phyloP scores from a whole-genome alignment of 805 yeast species.

The Candida rishiriensis region DNA sequence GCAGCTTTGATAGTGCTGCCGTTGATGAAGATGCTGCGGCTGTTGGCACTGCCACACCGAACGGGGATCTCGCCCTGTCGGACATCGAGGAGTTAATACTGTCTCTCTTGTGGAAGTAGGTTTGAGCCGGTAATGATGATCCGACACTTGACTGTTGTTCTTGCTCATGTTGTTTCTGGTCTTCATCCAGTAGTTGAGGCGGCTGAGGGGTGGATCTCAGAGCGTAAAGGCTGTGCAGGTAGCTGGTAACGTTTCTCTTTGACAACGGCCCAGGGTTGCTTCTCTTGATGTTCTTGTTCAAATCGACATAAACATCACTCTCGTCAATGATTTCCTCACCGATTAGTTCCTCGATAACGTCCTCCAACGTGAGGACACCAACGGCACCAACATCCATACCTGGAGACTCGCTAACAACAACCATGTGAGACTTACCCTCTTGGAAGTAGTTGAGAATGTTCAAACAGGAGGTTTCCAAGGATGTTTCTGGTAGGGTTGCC shows the following conservation, averaged over 20 bases:
- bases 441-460: conserved; percentile 94
- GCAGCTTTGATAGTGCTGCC: background rate
- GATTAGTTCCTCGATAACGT: conserved; percentile 95
- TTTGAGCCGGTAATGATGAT: conserved; percentile 5
- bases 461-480: conserved; percentile 85
- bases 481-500: conserved; percentile 94
- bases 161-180: background rate
- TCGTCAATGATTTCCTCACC: conserved; percentile 98
- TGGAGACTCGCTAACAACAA: conserved; percentile 80
- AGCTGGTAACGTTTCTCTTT: conserved; percentile 63
- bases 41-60: too few species aligned
- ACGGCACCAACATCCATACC: conserved; percentile 77
- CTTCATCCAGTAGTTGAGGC: background rate
- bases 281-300: conserved; percentile 80
- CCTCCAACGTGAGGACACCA: conserved; percentile 92
- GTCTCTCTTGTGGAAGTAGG: conserved; percentile 14
- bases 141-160: background rate
- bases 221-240: conserved; percentile 56
- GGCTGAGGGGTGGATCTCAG: conserved; percentile 10
- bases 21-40: too few species aligned
- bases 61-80: background rate
- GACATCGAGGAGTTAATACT: conserved; percentile 11
- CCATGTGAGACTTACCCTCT: conserved; percentile 98
- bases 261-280: conserved; percentile 71
- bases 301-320: conserved; percentile 88